These are phyloP conservation scores for Strigomonas culicis DNA, from an alignment of 208 protist genomes.

Conservation along the genomic window DNA sequence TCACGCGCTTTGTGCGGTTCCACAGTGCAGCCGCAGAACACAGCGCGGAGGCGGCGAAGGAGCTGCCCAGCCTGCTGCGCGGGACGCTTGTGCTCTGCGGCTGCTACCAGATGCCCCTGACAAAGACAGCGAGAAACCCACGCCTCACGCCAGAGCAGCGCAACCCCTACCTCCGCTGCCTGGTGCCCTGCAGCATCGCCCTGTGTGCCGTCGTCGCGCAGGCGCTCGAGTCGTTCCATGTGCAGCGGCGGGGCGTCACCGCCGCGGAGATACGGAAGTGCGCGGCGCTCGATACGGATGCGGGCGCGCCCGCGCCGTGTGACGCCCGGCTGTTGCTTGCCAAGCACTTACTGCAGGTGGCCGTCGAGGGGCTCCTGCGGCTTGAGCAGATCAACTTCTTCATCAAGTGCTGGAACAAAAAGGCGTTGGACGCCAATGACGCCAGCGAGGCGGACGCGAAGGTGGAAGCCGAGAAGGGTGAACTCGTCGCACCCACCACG, in stretches of 20 bases:
- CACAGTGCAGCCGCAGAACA: not conserved
- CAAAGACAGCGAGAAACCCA: conserved; percentile 20
- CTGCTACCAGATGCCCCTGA: conserved; percentile 50
- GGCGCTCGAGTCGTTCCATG: conserved; percentile 38
- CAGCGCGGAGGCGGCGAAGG: not conserved
- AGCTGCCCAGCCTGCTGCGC: conserved; percentile 28
- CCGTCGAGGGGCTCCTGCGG: conserved; percentile 66
- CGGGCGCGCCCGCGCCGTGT: conserved; percentile 12
- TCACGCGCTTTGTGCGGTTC: conserved; percentile 23
- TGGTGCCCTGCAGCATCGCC: conserved; percentile 61
- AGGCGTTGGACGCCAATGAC: not conserved
- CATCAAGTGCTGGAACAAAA: conserved; percentile 6
- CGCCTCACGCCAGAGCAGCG: conserved; percentile 9
- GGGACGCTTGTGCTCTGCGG: conserved; percentile 60
- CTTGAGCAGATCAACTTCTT: conserved; percentile 61
- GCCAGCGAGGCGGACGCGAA: not conserved
- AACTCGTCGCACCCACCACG: not conserved
- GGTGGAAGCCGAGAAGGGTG: not conserved
- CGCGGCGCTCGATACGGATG: not conserved
- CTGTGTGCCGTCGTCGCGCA: conserved; percentile 61
- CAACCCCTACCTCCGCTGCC: conserved; percentile 32
- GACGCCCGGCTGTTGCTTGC: conserved; percentile 22
- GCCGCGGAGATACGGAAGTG: not conserved
- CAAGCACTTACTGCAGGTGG: conserved; percentile 68
- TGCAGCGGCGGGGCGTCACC: conserved; percentile 14